These are phyloP conservation scores for Termitomyces eurrhizus DNA, from an alignment of 768 basidiomycete genomes.

Conservation along the genomic window DNA sequence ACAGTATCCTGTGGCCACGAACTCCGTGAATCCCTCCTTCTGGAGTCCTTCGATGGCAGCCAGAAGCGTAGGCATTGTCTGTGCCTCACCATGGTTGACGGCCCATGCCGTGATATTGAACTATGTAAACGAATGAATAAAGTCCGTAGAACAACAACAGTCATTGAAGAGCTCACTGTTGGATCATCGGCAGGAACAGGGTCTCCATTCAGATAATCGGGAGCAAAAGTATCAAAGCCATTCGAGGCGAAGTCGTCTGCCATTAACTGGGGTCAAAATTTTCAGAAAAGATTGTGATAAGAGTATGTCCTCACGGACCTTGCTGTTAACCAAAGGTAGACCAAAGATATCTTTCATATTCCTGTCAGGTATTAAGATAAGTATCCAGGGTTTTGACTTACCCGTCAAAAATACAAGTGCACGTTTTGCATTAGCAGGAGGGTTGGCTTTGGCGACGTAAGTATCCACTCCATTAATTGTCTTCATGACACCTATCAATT, in stretches of 20 bases:
- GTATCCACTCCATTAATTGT: constrained; percentile 15
- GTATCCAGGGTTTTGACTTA: not conserved
- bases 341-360: constrained; percentile 15
- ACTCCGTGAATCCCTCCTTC: constrained; percentile 28
- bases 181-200: constrained; percentile 16
- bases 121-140: not conserved
- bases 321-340: constrained; percentile 14
- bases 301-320: constrained; percentile 4
- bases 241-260: constrained; percentile 19
- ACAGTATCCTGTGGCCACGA: constrained; percentile 34
- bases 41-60: constrained; percentile 30
- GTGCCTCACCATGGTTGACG: constrained; percentile 23
- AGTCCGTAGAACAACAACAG: not conserved
- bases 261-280: constrained; percentile 8
- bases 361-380: not conserved
- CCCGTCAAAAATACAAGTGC: constrained; percentile 15
- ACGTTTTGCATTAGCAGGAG: constrained; percentile 7
- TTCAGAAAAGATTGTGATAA: not conserved
- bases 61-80: constrained; percentile 28
- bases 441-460: constrained; percentile 10
- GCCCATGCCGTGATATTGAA: constrained; percentile 28
- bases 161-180: not conserved
- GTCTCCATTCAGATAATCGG: constrained; percentile 18
- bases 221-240: constrained; percentile 17
- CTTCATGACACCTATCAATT: constrained; percentile 7